Evolutionary conservation across 495 filamentous ascomycete genomes (phyloP).

Genomic region (Aspergillus kassunensis): DNA sequence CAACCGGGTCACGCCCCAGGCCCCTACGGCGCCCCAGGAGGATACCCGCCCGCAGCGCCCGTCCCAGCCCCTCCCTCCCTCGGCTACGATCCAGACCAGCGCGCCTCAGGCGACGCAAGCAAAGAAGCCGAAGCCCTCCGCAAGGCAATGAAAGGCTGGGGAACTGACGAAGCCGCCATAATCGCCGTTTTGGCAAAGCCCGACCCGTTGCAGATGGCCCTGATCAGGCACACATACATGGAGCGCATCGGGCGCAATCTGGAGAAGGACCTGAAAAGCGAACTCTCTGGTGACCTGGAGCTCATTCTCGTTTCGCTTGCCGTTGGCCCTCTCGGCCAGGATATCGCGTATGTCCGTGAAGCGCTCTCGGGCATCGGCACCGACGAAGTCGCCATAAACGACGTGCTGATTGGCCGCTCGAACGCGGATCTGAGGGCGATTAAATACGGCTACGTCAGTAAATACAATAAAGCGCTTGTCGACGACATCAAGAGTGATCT

Average conservation of each 20-base stretch:
- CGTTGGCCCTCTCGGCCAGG: conserved; percentile 64
- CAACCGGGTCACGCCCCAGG: background rate
- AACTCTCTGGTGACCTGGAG: conserved; percentile 65
- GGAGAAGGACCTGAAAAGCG: conserved; percentile 61
- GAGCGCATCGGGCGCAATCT: conserved; percentile 54
- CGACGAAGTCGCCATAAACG: conserved; percentile 72
- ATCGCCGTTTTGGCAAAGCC: conserved; percentile 58
- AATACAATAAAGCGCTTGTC: conserved; percentile 56
- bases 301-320: conserved; percentile 58
- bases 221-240: conserved; percentile 58
- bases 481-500: conserved; percentile 59
- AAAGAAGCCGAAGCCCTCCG: conserved; percentile 61
- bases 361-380: conserved; percentile 70
- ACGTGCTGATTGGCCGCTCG: conserved; percentile 69
- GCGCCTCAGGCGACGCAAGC: conserved; percentile 53
- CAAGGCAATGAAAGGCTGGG: conserved; percentile 78
- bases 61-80: conserved; percentile 36
- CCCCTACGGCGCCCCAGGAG: conserved; percentile 5
- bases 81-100: conserved; percentile 55
- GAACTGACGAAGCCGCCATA: conserved; percentile 69
- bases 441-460: conserved; percentile 63
- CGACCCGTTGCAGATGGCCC: conserved; percentile 62
- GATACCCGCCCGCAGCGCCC: conserved; percentile 1
- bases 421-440: conserved; percentile 77
- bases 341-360: conserved; percentile 57